Conservation (phyloP, 106 monocot genomes). For the Dendrobium nobile region DNA sequence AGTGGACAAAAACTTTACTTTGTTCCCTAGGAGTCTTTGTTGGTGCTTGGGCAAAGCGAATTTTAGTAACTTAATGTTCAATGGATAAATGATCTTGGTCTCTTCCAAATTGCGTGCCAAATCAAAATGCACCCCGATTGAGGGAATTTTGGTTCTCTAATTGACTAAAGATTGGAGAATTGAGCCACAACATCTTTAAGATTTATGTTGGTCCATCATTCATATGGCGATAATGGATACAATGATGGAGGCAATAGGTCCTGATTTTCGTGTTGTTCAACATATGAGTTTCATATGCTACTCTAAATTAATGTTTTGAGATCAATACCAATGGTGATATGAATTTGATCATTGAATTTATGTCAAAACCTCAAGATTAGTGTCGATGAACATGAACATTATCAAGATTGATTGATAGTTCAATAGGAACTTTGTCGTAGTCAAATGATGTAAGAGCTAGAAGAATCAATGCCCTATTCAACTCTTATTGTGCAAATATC, state of each 20-base stretch:
- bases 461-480: neutral
- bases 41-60: too few relatives aligned
- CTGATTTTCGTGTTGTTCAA: neutral
- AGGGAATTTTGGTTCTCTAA: too few relatives aligned
- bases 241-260: neutral
- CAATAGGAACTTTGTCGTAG: neutral
- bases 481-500: neutral
- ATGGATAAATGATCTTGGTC: too few relatives aligned
- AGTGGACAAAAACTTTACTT: too few relatives aligned
- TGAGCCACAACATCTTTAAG: too few relatives aligned
- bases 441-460: neutral
- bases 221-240: neutral
- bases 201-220: neutral
- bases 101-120: too few relatives aligned
- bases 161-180: too few relatives aligned
- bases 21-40: too few relatives aligned
- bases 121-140: too few relatives aligned
- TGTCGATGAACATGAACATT: too few relatives aligned
- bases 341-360: neutral
- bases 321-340: neutral
- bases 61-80: too few relatives aligned
- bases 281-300: neutral
- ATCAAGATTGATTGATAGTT: neutral
- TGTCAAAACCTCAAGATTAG: neutral
- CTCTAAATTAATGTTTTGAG: neutral